phyloP scores from a whole-genome alignment of 305 asterid genomes.

The Withania somnifera region DNA sequence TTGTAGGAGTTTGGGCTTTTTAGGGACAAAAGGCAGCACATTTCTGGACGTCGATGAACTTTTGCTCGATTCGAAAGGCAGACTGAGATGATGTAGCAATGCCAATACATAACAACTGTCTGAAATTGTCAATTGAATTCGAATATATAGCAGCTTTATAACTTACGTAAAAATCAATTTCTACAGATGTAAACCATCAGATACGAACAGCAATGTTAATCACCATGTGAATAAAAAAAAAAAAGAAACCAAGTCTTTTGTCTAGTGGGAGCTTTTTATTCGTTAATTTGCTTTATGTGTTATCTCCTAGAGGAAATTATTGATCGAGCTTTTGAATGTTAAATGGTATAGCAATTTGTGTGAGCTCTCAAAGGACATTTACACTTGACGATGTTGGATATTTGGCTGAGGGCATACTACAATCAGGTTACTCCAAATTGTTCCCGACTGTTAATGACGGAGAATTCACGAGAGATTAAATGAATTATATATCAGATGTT shows the following conservation, averaged over 20 bases:
- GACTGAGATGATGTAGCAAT: background rate
- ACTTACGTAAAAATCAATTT: background rate
- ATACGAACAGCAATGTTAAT: background rate
- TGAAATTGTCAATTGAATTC: background rate
- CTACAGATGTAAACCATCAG: background rate
- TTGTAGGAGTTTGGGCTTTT: slow-evolving; percentile 38
- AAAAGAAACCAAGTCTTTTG: background rate
- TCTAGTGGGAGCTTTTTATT: background rate
- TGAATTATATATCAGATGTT: too few species aligned
- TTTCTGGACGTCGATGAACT: background rate
- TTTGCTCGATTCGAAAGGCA: slow-evolving; percentile 12
- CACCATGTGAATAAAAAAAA: background rate
- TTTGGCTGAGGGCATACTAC: background rate
- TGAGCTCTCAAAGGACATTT: background rate
- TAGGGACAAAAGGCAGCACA: slow-evolving; percentile 4
- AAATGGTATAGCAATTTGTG: background rate
- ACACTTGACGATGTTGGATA: background rate
- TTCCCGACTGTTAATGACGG: background rate
- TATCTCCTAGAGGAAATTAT: background rate
- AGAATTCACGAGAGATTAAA: background rate
- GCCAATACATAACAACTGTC: background rate
- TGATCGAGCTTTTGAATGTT: background rate
- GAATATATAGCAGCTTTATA: background rate
- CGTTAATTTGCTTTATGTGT: background rate
- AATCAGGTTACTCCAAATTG: background rate